A percentile compares a stretch with the other conserved stretches of the same genome.
Conservation (phyloP, 495 filamentous ascomycete species). For the Elaphomyces granulatus region DNA sequence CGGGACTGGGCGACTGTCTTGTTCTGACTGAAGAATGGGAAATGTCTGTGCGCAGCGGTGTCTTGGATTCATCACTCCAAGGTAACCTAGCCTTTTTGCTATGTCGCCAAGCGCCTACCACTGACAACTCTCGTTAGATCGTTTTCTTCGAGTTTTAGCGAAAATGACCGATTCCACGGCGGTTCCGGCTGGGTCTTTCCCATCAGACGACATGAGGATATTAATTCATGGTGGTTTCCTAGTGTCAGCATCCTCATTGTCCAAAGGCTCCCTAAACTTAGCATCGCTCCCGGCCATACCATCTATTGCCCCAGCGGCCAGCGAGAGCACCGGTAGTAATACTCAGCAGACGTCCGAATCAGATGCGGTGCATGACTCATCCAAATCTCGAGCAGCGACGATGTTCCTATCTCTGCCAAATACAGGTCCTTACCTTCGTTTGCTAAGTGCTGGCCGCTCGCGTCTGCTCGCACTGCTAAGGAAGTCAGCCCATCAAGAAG, state of each 20-base stretch:
- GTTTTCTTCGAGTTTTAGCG: constrained; percentile 40
- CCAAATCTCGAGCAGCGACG: constrained; percentile 22
- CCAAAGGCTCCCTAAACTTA: constrained; percentile 30
- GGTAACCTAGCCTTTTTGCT: constrained; percentile 14
- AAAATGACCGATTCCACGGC: constrained; percentile 38
- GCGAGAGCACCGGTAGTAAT: constrained; percentile 21
- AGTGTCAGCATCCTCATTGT: constrained; percentile 36
- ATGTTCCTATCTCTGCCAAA: constrained; percentile 58
- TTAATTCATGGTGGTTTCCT: constrained; percentile 63
- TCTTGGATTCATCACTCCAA: constrained; percentile 36
- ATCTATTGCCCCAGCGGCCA: constrained; percentile 41
- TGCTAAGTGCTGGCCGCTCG: constrained; percentile 49
- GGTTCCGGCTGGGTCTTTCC: constrained; percentile 34
- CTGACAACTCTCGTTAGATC: constrained; percentile 24
- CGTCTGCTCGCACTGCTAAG: constrained; percentile 51
- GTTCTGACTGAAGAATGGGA: constrained; percentile 52
- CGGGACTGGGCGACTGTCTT: constrained; percentile 53
- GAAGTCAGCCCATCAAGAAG: constrained; percentile 50
- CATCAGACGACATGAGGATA: constrained; percentile 35
- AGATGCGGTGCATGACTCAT: constrained; percentile 1
- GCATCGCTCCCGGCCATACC: constrained; percentile 39
- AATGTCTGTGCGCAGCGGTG: constrained; percentile 31
- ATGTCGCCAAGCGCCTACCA: neutral
- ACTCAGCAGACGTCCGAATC: neutral
- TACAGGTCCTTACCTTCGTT: constrained; percentile 56